Evolutionary conservation across 225 moss, liverwort and hornwort species (phyloP), one percentile per base, ranked within the genome.

Genomic region (Sphagnum tenellum): DNA sequence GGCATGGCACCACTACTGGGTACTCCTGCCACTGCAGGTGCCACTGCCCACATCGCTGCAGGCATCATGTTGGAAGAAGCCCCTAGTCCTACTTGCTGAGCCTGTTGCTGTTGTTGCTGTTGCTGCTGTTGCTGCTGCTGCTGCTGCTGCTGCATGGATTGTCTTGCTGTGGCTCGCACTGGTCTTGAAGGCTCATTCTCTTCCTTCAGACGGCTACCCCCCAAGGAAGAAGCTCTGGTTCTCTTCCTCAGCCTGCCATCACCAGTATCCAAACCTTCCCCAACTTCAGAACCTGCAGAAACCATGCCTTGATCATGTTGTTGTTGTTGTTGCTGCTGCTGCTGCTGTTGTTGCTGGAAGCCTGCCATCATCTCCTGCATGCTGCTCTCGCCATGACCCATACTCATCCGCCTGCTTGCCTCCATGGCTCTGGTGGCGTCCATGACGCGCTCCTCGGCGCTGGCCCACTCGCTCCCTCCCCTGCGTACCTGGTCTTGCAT

Each of bases 31-130:
- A 88, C 94, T 3, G 92, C 90, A 66, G 95, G 91, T 55, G 91
- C 91, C 63, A 95, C 89, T 7, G 94, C 94, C 98, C 98, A 98
- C 98, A 98, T 93, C 78, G 81, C 81, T 52, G 91, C 69, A 7
- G 78, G 64, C 87, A 96, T 89, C 72, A 92, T 80, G 78, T 83
- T 81, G 13, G 86, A 80, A 49, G 89, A 82, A 7, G 78, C 78
- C 9, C 79, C 80, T 8, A 70, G 73, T 51, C 79, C 76, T 29
- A 29, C 29, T 29, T 29, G 29, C 29, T 29, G 29, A 29, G 29
- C 29, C 29, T 73, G 70, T 62, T 6, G 47, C 62, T 5, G 47
- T 59, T 46, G 81, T 47, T 71, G 78, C 46, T 49, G 47, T 46
- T 49, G 46, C 58, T 65, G 66, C 12, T 67, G 70, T 64, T 72